A percentile compares a stretch with the other conserved stretches of the same genome.
These are phyloP conservation scores for Cutaneotrichosporon spelunceum DNA, from an alignment of 1,284 basidiomycete genomes.

Conservation along the genomic window DNA sequence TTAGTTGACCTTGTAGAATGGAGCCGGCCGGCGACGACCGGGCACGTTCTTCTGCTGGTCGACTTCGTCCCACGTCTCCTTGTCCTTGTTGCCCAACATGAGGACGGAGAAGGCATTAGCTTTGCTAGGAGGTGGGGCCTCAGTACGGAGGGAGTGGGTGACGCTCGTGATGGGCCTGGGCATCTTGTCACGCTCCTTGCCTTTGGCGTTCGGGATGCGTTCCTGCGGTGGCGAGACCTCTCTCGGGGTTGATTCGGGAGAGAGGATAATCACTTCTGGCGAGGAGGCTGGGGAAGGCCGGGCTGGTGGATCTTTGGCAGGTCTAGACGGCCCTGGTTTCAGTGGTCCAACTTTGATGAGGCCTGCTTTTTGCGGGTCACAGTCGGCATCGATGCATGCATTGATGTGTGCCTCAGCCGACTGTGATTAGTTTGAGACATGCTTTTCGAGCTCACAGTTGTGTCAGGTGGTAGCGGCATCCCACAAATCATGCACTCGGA, in stretches of 20 bases:
- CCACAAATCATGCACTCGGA: constrained; percentile 11
- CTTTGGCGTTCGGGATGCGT: background rate
- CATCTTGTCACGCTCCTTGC: background rate
- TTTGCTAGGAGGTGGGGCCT: constrained; percentile 21
- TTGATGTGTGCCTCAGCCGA: constrained; percentile 46
- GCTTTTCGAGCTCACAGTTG: background rate
- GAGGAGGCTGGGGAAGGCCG: background rate
- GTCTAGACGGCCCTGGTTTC: background rate
- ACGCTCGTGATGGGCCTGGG: constrained; percentile 32
- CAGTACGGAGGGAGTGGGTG: constrained; percentile 23
- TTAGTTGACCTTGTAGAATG: constrained; percentile 77
- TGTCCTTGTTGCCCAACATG: constrained; percentile 76
- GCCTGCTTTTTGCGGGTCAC: background rate
- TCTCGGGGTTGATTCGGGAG: background rate
- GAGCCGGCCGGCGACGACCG: constrained; percentile 61
- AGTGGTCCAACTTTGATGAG: background rate
- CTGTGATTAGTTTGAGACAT: constrained; percentile 24
- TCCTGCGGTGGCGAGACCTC: background rate
- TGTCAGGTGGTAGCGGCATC: background rate
- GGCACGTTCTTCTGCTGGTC: constrained; percentile 42
- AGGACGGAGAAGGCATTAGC: constrained; percentile 69
- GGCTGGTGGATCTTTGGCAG: background rate
- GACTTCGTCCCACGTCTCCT: constrained; percentile 78
- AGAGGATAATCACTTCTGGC: background rate
- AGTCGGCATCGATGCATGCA: constrained; percentile 41